These are phyloP conservation scores for Polygonum aviculare DNA, from an alignment of 148 eudicot species.

Conservation along the genomic window DNA sequence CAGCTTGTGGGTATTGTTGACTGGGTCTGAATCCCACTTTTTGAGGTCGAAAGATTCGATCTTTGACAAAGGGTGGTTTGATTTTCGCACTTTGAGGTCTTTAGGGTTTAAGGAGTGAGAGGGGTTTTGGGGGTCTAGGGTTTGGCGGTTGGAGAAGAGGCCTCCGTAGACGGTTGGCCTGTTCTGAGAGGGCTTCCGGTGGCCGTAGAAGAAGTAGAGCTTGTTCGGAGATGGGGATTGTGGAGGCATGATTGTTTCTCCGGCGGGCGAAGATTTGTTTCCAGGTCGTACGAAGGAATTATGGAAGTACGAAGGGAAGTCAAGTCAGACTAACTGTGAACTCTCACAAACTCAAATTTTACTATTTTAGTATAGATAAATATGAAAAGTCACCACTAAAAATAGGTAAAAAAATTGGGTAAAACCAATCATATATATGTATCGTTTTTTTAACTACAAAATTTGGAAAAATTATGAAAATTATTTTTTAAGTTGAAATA, in stretches of 20 bases:
- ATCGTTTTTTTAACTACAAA: too few relatives aligned
- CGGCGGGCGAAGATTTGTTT: neutral
- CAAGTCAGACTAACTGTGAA: too few relatives aligned
- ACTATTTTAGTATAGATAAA: too few relatives aligned
- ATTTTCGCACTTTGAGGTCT: conserved; percentile 24
- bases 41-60: conserved; percentile 37
- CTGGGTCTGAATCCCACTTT: conserved; percentile 63
- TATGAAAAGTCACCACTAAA: too few relatives aligned
- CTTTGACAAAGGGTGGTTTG: conserved; percentile 18
- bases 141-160: conserved; percentile 71
- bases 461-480: too few relatives aligned
- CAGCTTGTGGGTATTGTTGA: conserved; percentile 11
- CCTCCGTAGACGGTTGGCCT: conserved; percentile 82
- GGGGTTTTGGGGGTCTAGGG: conserved; percentile 29
- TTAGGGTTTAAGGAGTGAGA: conserved; percentile 14
- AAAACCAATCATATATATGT: too few relatives aligned
- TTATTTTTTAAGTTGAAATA: too few relatives aligned
- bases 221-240: conserved; percentile 41
- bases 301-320: too few relatives aligned
- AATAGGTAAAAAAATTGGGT: too few relatives aligned
- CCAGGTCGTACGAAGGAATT: neutral
- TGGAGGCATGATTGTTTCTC: conserved; percentile 37
- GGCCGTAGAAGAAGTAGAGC: conserved; percentile 68
- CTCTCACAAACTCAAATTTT: too few relatives aligned
- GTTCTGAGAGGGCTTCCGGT: conserved; percentile 67